Conservation (phyloP, 1,284 basidiomycete species). For the Ganoderma meredithae region DNA sequence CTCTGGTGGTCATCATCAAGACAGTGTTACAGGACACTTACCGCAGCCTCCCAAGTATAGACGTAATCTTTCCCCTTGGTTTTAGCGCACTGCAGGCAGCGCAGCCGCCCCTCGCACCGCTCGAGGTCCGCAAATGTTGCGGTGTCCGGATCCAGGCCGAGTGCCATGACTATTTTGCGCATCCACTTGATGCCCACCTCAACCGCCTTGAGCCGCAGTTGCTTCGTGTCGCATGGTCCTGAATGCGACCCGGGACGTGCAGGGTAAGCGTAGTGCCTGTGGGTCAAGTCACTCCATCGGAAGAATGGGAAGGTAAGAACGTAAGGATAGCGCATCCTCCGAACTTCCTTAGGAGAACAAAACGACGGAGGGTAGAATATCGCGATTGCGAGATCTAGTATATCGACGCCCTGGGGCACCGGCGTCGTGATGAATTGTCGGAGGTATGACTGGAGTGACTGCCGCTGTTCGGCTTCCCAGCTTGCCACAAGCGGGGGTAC, state of each 20-base stretch:
- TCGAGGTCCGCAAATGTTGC: constrained; percentile 6
- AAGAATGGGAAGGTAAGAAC: background rate
- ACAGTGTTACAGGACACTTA: background rate
- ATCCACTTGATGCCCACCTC: constrained; percentile 9
- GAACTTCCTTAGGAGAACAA: background rate
- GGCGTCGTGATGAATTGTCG: background rate
- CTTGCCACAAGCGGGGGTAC: background rate
- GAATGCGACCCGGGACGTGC: background rate
- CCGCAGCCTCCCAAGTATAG: constrained; percentile 12
- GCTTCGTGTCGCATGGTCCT: background rate
- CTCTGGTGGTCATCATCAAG: too few relatives aligned
- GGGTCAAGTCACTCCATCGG: background rate
- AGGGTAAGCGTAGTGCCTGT: background rate
- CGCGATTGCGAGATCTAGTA: constrained; percentile 18
- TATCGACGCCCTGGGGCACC: constrained; percentile 6
- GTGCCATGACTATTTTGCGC: background rate
- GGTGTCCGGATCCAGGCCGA: constrained; percentile 2
- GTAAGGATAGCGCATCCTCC: constrained; percentile 10
- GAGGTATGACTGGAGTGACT: constrained; percentile 9
- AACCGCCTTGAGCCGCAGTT: background rate
- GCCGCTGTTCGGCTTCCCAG: constrained; percentile 10
- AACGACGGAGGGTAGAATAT: background rate
- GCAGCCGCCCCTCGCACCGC: constrained; percentile 8
- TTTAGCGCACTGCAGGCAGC: background rate
- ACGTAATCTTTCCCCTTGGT: background rate